phyloP scores from a whole-genome alignment of 2,329 filamentous ascomycete genomes.

The Fusarium sp. region DNA sequence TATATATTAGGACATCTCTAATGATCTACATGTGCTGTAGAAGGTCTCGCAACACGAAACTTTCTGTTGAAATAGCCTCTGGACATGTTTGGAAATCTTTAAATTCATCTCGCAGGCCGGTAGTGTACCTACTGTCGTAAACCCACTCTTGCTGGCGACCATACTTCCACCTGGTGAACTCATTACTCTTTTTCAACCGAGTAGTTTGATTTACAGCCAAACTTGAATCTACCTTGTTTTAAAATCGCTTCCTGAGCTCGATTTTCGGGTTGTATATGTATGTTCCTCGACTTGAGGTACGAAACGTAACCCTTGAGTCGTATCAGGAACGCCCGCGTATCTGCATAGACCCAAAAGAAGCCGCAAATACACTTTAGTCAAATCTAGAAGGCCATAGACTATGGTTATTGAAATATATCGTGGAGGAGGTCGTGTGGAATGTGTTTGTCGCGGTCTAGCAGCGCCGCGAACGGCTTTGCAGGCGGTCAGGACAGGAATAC shows the following conservation, averaged over 20 bases:
- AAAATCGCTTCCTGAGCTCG: not conserved
- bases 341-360: not conserved
- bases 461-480: not conserved
- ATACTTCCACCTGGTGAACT: not conserved
- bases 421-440: not conserved
- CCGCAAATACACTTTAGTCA: not conserved
- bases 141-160: not conserved
- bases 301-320: not conserved
- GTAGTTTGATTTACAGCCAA: not conserved
- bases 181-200: not conserved
- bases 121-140: not conserved
- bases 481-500: not conserved
- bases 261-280: not conserved
- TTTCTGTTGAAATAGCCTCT: fast-evolving
- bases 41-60: fast-evolving
- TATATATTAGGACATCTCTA: not conserved
- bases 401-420: not conserved
- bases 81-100: not conserved
- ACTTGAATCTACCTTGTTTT: not conserved
- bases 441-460: not conserved
- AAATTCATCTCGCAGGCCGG: not conserved
- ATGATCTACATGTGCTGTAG: fast-evolving
- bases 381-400: not conserved
- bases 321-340: not conserved
- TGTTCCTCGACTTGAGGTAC: not conserved